phyloP scores from a whole-genome alignment of 768 basidiomycete genomes.

The Boletus bicolor region DNA sequence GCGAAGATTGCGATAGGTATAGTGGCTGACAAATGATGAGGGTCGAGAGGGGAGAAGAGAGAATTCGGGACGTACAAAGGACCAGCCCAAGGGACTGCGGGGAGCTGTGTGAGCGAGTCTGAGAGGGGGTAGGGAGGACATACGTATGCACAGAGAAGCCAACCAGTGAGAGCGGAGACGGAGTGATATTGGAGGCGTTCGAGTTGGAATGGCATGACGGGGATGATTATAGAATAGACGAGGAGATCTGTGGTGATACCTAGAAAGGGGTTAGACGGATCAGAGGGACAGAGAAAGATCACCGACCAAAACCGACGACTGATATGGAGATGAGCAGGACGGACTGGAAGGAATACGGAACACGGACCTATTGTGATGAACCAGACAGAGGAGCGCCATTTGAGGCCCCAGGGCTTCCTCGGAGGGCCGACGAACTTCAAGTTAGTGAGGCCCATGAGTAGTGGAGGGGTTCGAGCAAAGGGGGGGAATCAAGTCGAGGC shows the following conservation, averaged over 20 bases:
- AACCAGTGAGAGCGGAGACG: conserved; percentile 53
- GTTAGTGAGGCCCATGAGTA: conserved; percentile 9
- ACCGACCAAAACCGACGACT: conserved; percentile 51
- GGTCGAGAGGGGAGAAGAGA: neutral
- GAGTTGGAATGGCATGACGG: conserved; percentile 63
- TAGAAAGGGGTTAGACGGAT: conserved; percentile 7
- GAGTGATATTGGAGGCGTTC: conserved; percentile 43
- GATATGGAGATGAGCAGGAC: neutral
- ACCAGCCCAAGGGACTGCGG: conserved; percentile 54
- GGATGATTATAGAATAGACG: conserved; percentile 61
- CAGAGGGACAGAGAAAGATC: neutral
- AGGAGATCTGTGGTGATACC: conserved; percentile 49
- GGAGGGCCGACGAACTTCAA: neutral
- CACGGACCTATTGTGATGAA: conserved; percentile 46
- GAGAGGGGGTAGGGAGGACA: conserved; percentile 17
- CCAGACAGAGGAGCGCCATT: conserved; percentile 58
- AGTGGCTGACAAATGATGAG: conserved; percentile 39
- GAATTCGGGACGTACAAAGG: conserved; percentile 38
- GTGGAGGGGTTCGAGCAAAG: neutral
- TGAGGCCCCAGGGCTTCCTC: conserved; percentile 41
- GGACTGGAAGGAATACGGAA: too few relatives aligned
- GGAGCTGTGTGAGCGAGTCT: conserved; percentile 1
- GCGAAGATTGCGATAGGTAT: conserved; percentile 56
- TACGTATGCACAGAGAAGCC: conserved; percentile 60
- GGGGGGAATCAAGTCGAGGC: too few relatives aligned